Evolutionary conservation across 2,329 filamentous ascomycete species (phyloP), one percentile per base, ranked within the genome.

Genomic region (Apiospora hydei): DNA sequence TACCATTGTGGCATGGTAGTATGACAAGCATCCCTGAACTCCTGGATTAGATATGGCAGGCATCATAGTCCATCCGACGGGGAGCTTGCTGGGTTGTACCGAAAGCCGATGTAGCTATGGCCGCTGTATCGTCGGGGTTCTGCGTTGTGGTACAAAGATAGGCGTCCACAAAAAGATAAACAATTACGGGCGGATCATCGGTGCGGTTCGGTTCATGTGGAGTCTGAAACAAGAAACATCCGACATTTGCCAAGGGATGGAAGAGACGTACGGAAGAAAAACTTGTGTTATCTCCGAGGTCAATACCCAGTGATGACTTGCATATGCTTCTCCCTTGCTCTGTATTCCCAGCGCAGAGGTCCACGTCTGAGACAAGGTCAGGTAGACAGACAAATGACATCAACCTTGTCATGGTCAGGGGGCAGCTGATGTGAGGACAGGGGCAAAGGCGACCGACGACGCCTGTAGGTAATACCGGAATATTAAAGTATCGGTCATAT

Each of bases 381-480:
- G 51, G 24, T 34, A n/a, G 34, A n/a, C 57, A n/a, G 34, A n/a
- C 57, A 64, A 34, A 34, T 64, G 57, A 64, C 57, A 64, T 30
- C 21, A 38, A 64, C 30, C 34, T 11, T 64, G 57, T 41, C 57
- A 38, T 34, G 21, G 13, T 30, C 10, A 41, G 57, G 34, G 21
- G 18, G 34, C 57, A 64, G 57, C 57, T 64, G 57, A 64, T 41
- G 21, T 41, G 18, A 41, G 18, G 18, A 16, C 57, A 41, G 3
- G 57, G 30, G 34, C 57, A 13, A 64, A n/a, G 21, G 57, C 21
- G 34, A 41, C 4, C n/a, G 34, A n/a, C 57, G 34, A 64, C 18
- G 34, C 34, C 34, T 38, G 5, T 13, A 41, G 1, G 34, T 13
- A 64, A 38, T 41, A 41, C 57, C 34, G 14, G 2, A 41, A 64